These are phyloP conservation scores for Entomophthora muscae DNA, from an alignment of 371 early-diverging fungal genomes.

Conservation along the genomic window DNA sequence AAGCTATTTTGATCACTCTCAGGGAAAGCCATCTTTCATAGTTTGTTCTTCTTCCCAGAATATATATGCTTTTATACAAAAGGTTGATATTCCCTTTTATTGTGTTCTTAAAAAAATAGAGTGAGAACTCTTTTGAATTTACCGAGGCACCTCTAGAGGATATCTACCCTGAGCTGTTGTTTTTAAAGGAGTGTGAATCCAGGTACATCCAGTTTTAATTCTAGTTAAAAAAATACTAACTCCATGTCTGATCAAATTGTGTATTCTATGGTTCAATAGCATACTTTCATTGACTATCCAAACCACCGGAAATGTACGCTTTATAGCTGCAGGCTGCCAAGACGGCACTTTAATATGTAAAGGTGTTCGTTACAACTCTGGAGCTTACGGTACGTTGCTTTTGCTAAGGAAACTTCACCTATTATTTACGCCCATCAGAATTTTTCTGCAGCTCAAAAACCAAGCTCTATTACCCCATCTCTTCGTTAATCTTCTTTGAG, in stretches of 20 bases:
- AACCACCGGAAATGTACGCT: not conserved
- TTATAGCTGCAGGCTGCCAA: slow-evolving; percentile 2
- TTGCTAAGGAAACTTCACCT: too few relatives aligned
- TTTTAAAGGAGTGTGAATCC: not conserved
- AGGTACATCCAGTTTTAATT: too few relatives aligned
- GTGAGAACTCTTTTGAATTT: not conserved
- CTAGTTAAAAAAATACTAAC: too few relatives aligned
- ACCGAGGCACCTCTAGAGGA: not conserved
- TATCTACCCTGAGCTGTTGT: not conserved
- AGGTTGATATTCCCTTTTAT: not conserved
- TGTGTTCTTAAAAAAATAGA: not conserved
- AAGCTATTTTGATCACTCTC: not conserved
- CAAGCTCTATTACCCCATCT: not conserved
- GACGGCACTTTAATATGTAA: not conserved
- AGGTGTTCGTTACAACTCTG: not conserved
- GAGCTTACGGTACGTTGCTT: not conserved
- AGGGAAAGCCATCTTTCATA: not conserved
- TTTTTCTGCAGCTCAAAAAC: not conserved
- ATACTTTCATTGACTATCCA: not conserved
- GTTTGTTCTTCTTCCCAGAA: not conserved
- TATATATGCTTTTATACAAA: not conserved
- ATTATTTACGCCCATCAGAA: too few relatives aligned
- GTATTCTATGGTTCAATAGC: too few relatives aligned
- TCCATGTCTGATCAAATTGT: too few relatives aligned
- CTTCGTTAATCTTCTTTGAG: not conserved